These are phyloP conservation scores for Colletotrichum nymphaeae DNA, from an alignment of 2,329 filamentous ascomycete genomes.

Conservation along the genomic window DNA sequence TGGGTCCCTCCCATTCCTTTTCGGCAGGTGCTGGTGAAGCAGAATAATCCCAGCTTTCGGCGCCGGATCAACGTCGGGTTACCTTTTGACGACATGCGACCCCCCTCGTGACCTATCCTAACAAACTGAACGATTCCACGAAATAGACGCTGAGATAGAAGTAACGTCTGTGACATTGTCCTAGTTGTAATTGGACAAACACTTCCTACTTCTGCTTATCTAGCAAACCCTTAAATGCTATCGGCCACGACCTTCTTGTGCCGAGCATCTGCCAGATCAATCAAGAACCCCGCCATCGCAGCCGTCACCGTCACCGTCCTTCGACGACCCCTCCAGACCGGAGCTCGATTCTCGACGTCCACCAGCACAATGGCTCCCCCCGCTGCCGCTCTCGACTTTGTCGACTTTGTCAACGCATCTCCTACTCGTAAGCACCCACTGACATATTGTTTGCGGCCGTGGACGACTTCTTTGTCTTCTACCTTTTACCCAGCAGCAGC, in stretches of 20 bases:
- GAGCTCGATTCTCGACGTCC: slow-evolving; percentile 43
- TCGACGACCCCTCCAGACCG: slow-evolving; percentile 13
- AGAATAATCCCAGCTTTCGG: slow-evolving; percentile 31
- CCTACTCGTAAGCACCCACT: slow-evolving; percentile 81
- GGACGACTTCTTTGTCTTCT: not conserved
- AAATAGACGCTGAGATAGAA: not conserved
- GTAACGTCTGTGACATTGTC: not conserved
- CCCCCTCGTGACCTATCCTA: slow-evolving; percentile 11
- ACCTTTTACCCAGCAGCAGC: not conserved
- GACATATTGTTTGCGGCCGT: slow-evolving; percentile 35
- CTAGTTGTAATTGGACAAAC: not conserved
- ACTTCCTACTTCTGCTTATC: not conserved
- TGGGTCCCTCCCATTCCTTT: slow-evolving; percentile 16
- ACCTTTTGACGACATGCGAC: slow-evolving; percentile 33
- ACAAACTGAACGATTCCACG: not conserved
- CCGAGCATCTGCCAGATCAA: slow-evolving; percentile 23
- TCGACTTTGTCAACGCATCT: slow-evolving; percentile 93
- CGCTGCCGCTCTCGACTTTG: slow-evolving; percentile 80
- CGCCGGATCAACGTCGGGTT: slow-evolving; percentile 34
- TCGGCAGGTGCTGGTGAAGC: slow-evolving; percentile 29
- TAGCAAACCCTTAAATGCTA: slow-evolving; percentile 25
- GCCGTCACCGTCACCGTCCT: slow-evolving; percentile 7
- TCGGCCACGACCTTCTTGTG: slow-evolving; percentile 22
- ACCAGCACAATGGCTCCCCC: slow-evolving; percentile 61
- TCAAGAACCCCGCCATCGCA: slow-evolving; percentile 28